Percentiles rank a stretch among this genome's conserved stretches.
phyloP scores from a whole-genome alignment of 2,329 filamentous ascomycete genomes.

The Alternaria arbusti region DNA sequence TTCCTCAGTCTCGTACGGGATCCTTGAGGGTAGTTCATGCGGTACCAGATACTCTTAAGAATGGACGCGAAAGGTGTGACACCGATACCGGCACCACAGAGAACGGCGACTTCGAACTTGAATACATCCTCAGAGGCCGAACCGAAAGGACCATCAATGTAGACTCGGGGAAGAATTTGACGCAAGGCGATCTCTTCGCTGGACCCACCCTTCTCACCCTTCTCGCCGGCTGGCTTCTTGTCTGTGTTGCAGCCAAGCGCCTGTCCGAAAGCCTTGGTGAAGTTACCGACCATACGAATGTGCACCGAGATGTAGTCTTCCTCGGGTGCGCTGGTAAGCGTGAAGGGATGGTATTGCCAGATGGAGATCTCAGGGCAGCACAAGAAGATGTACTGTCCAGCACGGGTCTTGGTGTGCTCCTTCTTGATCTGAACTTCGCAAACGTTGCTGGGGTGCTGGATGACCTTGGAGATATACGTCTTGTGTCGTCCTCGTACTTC shows the following conservation, averaged over 20 bases:
- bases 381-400: slow-evolving; percentile 86
- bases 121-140: slow-evolving; percentile 88
- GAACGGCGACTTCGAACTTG: slow-evolving; percentile 63
- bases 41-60: slow-evolving; percentile 88
- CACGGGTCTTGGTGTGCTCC: slow-evolving; percentile 79
- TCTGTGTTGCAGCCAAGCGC: slow-evolving; percentile 79
- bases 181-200: slow-evolving; percentile 71
- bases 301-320: slow-evolving; percentile 91
- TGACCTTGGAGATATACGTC: slow-evolving; percentile 86
- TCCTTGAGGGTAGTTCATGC: slow-evolving; percentile 85
- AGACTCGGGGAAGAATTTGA: slow-evolving; percentile 77
- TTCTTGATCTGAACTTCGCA: slow-evolving; percentile 94
- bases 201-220: slow-evolving; percentile 62
- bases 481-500: slow-evolving; percentile 82
- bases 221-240: slow-evolving; percentile 57
- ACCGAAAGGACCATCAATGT: slow-evolving; percentile 84
- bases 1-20: slow-evolving; percentile 76
- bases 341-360: slow-evolving; percentile 90
- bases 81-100: slow-evolving; percentile 60
- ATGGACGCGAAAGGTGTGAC: slow-evolving; percentile 61
- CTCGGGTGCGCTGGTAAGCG: slow-evolving; percentile 83
- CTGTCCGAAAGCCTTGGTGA: slow-evolving; percentile 72
- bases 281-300: slow-evolving; percentile 82
- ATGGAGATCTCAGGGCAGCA: slow-evolving; percentile 85
- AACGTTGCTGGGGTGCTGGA: slow-evolving; percentile 87